A percentile compares a stretch with the other conserved stretches of the same genome.
phyloP scores from a whole-genome alignment of 148 eudicot genomes.

The Rhododendron kiyosumense region DNA sequence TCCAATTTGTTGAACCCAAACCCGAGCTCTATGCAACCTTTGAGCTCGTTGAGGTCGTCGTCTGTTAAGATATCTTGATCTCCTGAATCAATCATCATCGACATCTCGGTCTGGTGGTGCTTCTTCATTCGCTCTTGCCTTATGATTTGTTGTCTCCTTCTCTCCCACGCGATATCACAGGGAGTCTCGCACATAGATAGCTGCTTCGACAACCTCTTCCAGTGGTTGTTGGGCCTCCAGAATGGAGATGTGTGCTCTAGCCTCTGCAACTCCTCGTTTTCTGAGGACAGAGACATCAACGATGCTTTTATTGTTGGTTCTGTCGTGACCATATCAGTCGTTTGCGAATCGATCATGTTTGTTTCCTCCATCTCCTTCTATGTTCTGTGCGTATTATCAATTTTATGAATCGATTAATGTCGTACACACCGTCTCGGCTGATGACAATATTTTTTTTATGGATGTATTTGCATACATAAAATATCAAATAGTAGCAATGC shows the following conservation, averaged over 20 bases:
- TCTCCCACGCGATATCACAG: slow-evolving; percentile 78
- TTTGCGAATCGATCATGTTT: not conserved
- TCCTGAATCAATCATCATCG: not conserved
- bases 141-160: slow-evolving; percentile 49
- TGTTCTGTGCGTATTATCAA: not conserved
- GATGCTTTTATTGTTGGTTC: not conserved
- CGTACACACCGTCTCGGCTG: not conserved
- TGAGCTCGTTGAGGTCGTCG: slow-evolving; percentile 69
- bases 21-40: slow-evolving; percentile 76
- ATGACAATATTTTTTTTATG: not conserved
- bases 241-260: slow-evolving; percentile 56
- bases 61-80: slow-evolving; percentile 20
- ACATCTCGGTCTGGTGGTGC: not conserved
- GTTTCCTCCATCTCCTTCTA: not conserved
- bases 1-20: slow-evolving; percentile 76
- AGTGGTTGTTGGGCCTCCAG: slow-evolving; percentile 24
- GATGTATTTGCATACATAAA: not conserved
- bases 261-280: slow-evolving; percentile 41
- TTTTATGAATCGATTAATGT: not conserved
- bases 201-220: slow-evolving; percentile 56
- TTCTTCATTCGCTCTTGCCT: slow-evolving; percentile 31
- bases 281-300: slow-evolving; percentile 5
- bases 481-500: no score
- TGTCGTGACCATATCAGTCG: not conserved
- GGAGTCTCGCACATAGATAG: slow-evolving; percentile 57